phyloP scores from a whole-genome alignment of 202 grass and related monocot genomes.

The Miscanthus sacchariflorus region DNA sequence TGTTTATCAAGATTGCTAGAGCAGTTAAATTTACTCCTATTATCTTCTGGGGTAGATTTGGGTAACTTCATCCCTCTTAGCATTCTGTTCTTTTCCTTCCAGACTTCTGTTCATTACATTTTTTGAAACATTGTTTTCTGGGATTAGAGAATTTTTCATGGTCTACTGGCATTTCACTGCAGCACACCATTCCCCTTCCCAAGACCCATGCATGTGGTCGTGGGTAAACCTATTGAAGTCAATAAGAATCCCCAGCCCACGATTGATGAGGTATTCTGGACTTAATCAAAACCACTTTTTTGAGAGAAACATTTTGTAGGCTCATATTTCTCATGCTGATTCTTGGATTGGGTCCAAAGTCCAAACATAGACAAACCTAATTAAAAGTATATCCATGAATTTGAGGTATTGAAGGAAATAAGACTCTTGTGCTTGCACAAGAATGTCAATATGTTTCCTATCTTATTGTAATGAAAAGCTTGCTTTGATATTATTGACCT shows the following conservation, averaged over 20 bases:
- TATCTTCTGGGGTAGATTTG: constrained; percentile 92
- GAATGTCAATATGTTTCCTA: not conserved
- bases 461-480: not conserved
- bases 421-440: not conserved
- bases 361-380: not conserved
- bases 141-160: not conserved
- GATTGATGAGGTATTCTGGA: constrained; percentile 66
- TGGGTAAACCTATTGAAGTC: constrained; percentile 82
- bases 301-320: not conserved
- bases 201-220: constrained; percentile 83
- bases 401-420: not conserved
- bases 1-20: constrained; percentile 84
- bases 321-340: constrained; percentile 4
- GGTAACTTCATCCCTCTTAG: constrained; percentile 49
- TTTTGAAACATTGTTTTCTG: constrained; percentile 1
- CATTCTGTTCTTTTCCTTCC: not conserved
- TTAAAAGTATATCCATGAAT: not conserved
- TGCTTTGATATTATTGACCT: not conserved
- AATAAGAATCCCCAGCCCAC: constrained; percentile 75
- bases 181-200: constrained; percentile 85
- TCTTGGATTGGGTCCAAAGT: not conserved
- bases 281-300: not conserved
- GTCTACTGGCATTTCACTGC: constrained; percentile 36
- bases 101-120: not conserved
- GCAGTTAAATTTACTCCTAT: constrained; percentile 92